Conservation (phyloP, 768 basidiomycete genomes). For the Boletus bicolor region DNA sequence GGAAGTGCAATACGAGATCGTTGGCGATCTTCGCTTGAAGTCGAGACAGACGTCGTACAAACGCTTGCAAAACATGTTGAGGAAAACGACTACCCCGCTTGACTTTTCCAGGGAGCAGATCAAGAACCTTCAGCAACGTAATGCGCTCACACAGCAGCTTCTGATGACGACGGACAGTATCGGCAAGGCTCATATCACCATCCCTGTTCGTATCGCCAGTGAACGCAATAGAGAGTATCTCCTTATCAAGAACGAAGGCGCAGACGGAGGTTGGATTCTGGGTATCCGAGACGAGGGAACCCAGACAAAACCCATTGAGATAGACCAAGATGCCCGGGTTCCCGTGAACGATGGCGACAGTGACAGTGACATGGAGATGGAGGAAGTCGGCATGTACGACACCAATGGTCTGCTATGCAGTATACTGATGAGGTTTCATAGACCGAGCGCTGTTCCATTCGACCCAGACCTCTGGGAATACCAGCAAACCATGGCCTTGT, state of each 20-base stretch:
- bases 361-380: slow-evolving; percentile 71
- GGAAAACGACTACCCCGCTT: slow-evolving; percentile 71
- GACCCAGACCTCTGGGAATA: slow-evolving; percentile 67
- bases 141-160: slow-evolving; percentile 89
- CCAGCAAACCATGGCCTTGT: slow-evolving; percentile 57
- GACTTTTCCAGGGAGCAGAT: slow-evolving; percentile 99
- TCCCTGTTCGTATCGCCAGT: slow-evolving; percentile 91
- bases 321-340: slow-evolving; percentile 61
- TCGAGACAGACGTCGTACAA: slow-evolving; percentile 93
- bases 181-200: slow-evolving; percentile 83
- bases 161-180: slow-evolving; percentile 90
- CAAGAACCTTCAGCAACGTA: slow-evolving; percentile 82
- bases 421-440: slow-evolving; percentile 16
- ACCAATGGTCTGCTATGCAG: not conserved
- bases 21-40: slow-evolving; percentile 91
- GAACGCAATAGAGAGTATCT: slow-evolving; percentile 94
- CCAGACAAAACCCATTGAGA: slow-evolving; percentile 77
- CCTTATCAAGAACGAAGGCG: slow-evolving; percentile 88
- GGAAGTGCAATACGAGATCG: slow-evolving; percentile 96
- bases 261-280: slow-evolving; percentile 89
- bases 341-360: slow-evolving; percentile 37
- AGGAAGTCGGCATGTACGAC: slow-evolving; percentile 70
- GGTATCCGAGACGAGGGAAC: slow-evolving; percentile 89
- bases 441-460: slow-evolving; percentile 32
- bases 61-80: slow-evolving; percentile 88